phyloP scores from a whole-genome alignment of 768 basidiomycete genomes.

The Tulasnella calospora region DNA sequence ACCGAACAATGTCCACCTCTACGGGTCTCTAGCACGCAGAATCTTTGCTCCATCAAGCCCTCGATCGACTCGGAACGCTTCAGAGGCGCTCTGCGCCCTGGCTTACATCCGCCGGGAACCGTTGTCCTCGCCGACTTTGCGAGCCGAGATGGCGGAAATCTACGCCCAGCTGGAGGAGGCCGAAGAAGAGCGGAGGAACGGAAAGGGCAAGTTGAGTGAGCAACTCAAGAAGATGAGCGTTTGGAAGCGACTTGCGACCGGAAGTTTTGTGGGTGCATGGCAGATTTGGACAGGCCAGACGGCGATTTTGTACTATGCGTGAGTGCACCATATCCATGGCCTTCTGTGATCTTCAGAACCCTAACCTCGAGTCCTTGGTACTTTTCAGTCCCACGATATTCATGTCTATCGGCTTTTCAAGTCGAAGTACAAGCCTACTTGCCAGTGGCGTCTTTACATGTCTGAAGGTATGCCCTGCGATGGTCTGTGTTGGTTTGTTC shows the following conservation, averaged over 20 bases:
- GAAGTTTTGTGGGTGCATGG: constrained; percentile 19
- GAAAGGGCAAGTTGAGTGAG: neutral
- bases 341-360: neutral
- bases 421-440: constrained; percentile 21
- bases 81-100: neutral
- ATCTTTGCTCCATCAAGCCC: neutral
- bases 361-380: neutral
- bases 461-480: constrained; percentile 6
- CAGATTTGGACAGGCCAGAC: constrained; percentile 25
- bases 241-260: constrained; percentile 8
- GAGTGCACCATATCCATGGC: neutral
- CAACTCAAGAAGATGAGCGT: constrained; percentile 8
- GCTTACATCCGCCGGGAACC: constrained; percentile 18
- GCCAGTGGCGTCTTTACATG: constrained; percentile 25
- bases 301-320: constrained; percentile 25
- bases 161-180: constrained; percentile 17
- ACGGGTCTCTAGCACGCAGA: neutral
- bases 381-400: constrained; percentile 22
- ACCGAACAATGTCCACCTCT: neutral
- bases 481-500: neutral
- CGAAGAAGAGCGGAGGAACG: constrained; percentile 7
- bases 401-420: constrained; percentile 25
- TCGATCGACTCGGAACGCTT: neutral
- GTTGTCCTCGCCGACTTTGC: neutral
- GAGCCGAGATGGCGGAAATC: constrained; percentile 21